Conservation (phyloP, 176 grass and related monocot species). For the Stipa capillata region DNA sequence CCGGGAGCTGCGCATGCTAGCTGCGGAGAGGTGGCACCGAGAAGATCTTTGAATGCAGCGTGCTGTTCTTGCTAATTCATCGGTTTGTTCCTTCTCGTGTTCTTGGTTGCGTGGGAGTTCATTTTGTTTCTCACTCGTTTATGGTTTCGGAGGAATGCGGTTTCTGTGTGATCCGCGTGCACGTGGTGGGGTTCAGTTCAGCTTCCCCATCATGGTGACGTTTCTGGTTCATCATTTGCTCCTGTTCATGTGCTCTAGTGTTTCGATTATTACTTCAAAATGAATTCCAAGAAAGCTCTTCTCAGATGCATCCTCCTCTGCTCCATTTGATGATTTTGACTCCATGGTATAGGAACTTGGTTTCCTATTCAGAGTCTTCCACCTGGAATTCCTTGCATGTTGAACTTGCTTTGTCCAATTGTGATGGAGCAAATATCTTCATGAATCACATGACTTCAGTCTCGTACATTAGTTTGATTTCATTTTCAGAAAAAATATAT, state of each 20-base stretch:
- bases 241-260: background rate
- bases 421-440: background rate
- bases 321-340: background rate
- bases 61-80: background rate
- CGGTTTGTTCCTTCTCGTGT: background rate
- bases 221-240: background rate
- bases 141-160: background rate
- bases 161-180: slow-evolving; percentile 25
- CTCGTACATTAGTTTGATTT: background rate
- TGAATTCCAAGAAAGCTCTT: background rate
- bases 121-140: background rate
- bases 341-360: background rate
- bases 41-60: background rate
- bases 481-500: background rate
- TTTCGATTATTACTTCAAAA: background rate
- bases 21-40: background rate
- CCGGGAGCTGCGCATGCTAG: background rate
- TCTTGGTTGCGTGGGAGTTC: background rate
- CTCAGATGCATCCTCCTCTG: background rate
- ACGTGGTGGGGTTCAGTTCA: slow-evolving; percentile 31
- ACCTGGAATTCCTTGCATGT: background rate
- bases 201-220: background rate
- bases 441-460: background rate
- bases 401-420: background rate
- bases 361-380: background rate